These are phyloP conservation scores for Starmerella bacillaris DNA, from an alignment of 805 yeast genomes.

Conservation along the genomic window DNA sequence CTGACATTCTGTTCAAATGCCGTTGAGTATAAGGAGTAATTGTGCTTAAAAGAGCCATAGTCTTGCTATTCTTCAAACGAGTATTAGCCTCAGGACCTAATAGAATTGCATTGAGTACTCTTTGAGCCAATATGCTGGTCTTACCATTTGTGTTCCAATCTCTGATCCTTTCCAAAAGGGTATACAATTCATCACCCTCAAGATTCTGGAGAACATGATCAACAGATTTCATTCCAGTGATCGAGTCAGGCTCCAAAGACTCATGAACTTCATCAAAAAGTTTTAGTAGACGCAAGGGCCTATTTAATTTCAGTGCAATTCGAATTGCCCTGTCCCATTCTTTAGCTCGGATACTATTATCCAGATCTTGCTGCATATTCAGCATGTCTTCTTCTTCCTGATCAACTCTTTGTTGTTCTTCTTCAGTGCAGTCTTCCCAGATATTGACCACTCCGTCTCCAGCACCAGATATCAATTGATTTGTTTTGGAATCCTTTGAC, in stretches of 20 bases:
- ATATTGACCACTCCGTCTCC: constrained; percentile 83
- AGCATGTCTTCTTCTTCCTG: constrained; percentile 40
- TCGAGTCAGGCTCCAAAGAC: constrained; percentile 30
- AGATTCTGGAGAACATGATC: constrained; percentile 46
- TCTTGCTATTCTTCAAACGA: constrained; percentile 43
- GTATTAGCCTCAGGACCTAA: constrained; percentile 33
- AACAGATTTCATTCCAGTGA: constrained; percentile 40
- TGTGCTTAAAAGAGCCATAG: constrained; percentile 50
- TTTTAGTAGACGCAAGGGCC: constrained; percentile 72
- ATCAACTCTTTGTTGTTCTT: constrained; percentile 35
- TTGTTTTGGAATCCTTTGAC: constrained; percentile 46
- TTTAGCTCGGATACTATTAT: constrained; percentile 48
- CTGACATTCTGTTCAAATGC: constrained; percentile 62
- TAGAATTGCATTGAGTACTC: constrained; percentile 48
- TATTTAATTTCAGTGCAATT: constrained; percentile 70
- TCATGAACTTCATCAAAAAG: constrained; percentile 46
- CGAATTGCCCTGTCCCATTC: constrained; percentile 83
- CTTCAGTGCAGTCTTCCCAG: constrained; percentile 80
- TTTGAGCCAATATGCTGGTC: constrained; percentile 66
- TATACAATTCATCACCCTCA: constrained; percentile 38
- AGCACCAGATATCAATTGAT: constrained; percentile 64
- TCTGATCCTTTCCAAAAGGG: constrained; percentile 55
- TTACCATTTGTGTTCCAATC: constrained; percentile 90
- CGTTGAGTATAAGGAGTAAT: constrained; percentile 78
- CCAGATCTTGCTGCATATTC: constrained; percentile 77